Evolutionary conservation across 164 flowering plant genomes (phyloP).

Genomic region (Chimonanthus salicifolius): DNA sequence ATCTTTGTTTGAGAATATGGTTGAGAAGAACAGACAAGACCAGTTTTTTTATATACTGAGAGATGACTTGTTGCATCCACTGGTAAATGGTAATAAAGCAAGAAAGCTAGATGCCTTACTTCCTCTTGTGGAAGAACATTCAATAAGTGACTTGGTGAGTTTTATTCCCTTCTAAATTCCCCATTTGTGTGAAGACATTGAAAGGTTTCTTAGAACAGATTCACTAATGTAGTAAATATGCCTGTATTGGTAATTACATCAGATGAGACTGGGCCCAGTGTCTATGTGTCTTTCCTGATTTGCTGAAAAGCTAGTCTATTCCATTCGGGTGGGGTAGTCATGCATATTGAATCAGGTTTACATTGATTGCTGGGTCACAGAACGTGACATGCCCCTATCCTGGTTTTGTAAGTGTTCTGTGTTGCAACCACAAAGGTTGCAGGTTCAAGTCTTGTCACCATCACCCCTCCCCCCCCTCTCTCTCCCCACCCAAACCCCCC

Average conservation of each 20-base stretch:
- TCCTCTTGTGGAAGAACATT: conserved; percentile 68
- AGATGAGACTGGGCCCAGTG: background rate
- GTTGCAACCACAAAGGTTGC: too few relatives aligned
- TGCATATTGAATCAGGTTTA: background rate
- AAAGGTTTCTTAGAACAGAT: background rate
- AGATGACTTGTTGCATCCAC: conserved; percentile 91
- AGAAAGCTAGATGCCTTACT: conserved; percentile 83
- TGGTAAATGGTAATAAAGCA: conserved; percentile 90
- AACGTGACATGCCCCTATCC: too few relatives aligned
- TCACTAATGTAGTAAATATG: background rate
- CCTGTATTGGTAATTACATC: background rate
- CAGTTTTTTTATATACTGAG: conserved; percentile 68
- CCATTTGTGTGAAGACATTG: background rate
- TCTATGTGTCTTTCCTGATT: background rate
- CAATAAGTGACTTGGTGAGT: conserved; percentile 82
- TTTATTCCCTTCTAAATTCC: background rate
- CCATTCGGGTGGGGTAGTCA: background rate
- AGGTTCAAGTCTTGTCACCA: too few relatives aligned
- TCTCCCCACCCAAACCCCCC: too few relatives aligned
- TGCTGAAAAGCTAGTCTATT: background rate
- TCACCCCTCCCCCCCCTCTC: too few relatives aligned
- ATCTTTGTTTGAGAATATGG: conserved; percentile 33
- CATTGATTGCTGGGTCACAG: too few relatives aligned
- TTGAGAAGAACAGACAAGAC: conserved; percentile 15
- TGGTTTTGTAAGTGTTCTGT: too few relatives aligned